Percentiles rank a stretch among this genome's conserved stretches.
Evolutionary conservation across 2,329 filamentous ascomycete genomes (phyloP).

Genomic region (Aspergillus ochraceoroseus): DNA sequence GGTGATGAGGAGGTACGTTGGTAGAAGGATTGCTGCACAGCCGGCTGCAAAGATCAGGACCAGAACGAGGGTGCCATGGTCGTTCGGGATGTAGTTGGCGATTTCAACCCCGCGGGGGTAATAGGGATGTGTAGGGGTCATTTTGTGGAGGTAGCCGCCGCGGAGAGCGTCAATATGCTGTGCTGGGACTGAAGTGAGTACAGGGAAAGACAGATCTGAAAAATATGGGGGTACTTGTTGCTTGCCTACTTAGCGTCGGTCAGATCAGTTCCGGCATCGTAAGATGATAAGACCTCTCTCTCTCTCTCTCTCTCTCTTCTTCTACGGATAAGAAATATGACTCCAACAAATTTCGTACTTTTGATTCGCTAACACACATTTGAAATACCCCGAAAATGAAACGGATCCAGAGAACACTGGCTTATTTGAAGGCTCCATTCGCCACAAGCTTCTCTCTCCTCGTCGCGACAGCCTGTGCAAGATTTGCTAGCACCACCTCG

Average conservation of each 20-base stretch:
- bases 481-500: constrained; percentile 65
- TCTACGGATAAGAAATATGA: background rate
- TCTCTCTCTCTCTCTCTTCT: too few species aligned
- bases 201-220: too few species aligned
- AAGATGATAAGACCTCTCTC: too few species aligned
- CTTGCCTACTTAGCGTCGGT: too few species aligned
- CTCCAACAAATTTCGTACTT: background rate
- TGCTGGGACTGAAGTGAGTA: too few species aligned
- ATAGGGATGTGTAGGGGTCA: constrained; percentile 10
- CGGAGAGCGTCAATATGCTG: too few species aligned
- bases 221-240: too few species aligned
- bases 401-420: background rate
- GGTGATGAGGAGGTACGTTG: constrained; percentile 4
- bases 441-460: constrained; percentile 52
- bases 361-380: constrained; percentile 2
- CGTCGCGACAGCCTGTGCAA: constrained; percentile 75
- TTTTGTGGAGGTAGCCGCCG: background rate
- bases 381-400: constrained; percentile 7
- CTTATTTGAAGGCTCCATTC: background rate
- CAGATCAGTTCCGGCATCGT: too few species aligned
- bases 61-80: constrained; percentile 5
- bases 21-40: background rate
- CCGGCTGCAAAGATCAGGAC: constrained; percentile 10
- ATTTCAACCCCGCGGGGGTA: constrained; percentile 12
- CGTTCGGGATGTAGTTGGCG: constrained; percentile 14